Evolutionary conservation across 331 rosid species (phyloP).

Genomic region (Acacia pycnantha): DNA sequence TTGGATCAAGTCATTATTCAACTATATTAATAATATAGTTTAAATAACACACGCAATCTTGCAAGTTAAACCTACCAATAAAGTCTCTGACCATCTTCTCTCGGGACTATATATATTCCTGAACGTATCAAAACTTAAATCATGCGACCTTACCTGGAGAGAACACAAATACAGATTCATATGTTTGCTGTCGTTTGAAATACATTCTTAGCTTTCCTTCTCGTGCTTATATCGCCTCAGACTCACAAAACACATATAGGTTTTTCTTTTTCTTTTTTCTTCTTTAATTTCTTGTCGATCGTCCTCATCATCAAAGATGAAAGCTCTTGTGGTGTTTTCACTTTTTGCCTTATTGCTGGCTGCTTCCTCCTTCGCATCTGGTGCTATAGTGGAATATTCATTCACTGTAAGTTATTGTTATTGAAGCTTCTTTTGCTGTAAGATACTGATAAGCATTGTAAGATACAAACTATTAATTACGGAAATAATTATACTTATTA

Average conservation of each 20-base stretch:
- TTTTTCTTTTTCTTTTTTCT: background rate
- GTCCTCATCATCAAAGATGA: slow-evolving; percentile 19
- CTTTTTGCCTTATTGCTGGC: slow-evolving; percentile 37
- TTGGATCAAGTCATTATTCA: background rate
- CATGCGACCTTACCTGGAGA: background rate
- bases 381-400: slow-evolving; percentile 44
- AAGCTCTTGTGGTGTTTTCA: slow-evolving; percentile 16
- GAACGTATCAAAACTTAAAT: background rate
- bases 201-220: background rate
- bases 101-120: background rate
- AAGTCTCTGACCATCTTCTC: background rate
- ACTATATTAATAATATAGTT: background rate
- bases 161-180: background rate
- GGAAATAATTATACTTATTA: background rate
- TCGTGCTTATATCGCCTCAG: background rate
- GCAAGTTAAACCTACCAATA: background rate
- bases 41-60: background rate
- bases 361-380: slow-evolving; percentile 33
- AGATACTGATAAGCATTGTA: background rate
- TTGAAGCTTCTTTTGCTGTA: background rate
- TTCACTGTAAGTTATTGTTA: slow-evolving; percentile 33
- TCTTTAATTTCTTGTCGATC: background rate
- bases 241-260: background rate
- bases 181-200: background rate
- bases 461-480: too few species aligned